These are phyloP conservation scores for Borovskyia barvae DNA, from an alignment of 208 protist genomes.

Conservation along the genomic window DNA sequence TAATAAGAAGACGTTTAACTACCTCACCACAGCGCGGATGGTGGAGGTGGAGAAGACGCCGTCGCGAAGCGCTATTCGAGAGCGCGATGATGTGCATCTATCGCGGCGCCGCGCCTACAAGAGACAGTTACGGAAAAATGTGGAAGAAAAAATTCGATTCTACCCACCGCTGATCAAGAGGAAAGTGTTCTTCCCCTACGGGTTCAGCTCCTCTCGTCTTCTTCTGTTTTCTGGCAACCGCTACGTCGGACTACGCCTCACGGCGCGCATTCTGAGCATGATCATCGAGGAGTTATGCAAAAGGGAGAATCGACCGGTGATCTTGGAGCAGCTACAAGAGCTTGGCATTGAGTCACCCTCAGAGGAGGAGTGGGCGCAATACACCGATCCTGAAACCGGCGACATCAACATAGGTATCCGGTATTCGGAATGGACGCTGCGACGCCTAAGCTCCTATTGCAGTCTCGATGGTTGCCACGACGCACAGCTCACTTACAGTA, in stretches of 20 bases:
- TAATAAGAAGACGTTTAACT: conserved; percentile 76
- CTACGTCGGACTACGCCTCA: conserved; percentile 9
- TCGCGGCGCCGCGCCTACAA: conserved; percentile 35
- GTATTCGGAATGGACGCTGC: conserved; percentile 38
- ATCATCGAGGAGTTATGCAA: conserved; percentile 49
- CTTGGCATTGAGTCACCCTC: conserved; percentile 33
- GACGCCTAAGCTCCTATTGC: conserved; percentile 3
- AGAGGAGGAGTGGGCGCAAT: conserved; percentile 45
- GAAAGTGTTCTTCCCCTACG: conserved; percentile 64
- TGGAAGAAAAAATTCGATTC: conserved; percentile 70
- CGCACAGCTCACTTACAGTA: neutral
- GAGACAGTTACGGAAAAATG: conserved; percentile 32
- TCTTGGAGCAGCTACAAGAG: conserved; percentile 44
- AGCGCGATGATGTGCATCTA: conserved; percentile 48
- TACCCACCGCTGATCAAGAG: conserved; percentile 51
- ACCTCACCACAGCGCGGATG: conserved; percentile 61
- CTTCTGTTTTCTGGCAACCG: conserved; percentile 44
- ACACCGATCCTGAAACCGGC: conserved; percentile 54
- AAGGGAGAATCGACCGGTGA: conserved; percentile 34
- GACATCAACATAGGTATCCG: conserved; percentile 59
- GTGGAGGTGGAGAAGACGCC: conserved; percentile 20
- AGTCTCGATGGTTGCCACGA: neutral
- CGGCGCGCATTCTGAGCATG: conserved; percentile 19
- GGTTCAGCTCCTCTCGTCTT: neutral
- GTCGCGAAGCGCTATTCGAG: conserved; percentile 24